Base-by-base conservation (phyloP, 1,284 basidiomycete genomes). In the Vanrija pseudolonga region DNA sequence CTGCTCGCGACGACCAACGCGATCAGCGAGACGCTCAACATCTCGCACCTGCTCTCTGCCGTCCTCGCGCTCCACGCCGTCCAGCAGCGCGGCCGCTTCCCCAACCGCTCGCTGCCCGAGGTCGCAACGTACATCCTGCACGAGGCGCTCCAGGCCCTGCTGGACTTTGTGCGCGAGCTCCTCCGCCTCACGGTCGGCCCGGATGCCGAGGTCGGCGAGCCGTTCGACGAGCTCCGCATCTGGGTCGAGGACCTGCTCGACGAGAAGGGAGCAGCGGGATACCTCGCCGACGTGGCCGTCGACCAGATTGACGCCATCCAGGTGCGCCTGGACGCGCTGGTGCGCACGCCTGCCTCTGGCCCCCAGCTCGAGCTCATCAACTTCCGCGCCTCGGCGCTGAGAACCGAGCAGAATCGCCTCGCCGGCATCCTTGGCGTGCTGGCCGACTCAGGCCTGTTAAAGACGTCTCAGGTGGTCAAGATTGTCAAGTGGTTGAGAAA, bases 401-500 rank as follows among this genome's bases (percentile, higher is more conserved):
- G 72, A 43, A 51, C 55, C 1, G 64, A 69, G 52, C 72, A 74
- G 59, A 67, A 67, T 46, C 65, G 67, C 39, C 53, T 74, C 51
- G 66, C 60, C 1, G 60, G 64, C 24, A 64, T 73, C 9, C 41
- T 74, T 32, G 57, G 53, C 6, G 42, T 55, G 1, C 57, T 74
- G 5, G 61, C 68, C 0, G 53, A 64, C n/a, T 57, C 62, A 2
- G 70, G 69, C 3, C 45, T 65, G 20, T 43, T 74, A 41, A 71
- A 71, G 24, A 60, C 64, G 52, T 69, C 68, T 4, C 70, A 73
- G 59, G 66, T 73, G 22, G 59, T 73, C 37, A 71, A 67, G 50
- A 43, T 71, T 18, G 48, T 68, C n/a, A 71, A 70, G 55, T 73
- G 69, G 71, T 56, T 74, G 53, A 70, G 67, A 50, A 69, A 69